Evolutionary conservation across 306 rosid species (phyloP).

Genomic region (Medicago ruthenica): DNA sequence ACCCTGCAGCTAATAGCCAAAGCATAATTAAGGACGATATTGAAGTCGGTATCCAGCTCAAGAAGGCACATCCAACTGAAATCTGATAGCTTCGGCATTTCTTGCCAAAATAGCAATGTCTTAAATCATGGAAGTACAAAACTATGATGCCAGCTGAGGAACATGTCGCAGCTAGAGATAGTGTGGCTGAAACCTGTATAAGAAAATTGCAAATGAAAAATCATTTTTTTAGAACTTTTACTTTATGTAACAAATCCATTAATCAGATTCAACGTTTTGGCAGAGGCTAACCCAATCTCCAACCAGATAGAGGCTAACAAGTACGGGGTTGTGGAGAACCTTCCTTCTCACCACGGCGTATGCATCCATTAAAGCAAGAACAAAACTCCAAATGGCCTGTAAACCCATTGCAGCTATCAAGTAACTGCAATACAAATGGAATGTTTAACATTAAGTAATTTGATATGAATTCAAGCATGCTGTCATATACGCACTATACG

Average conservation of each 20-base stretch:
- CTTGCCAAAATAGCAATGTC: slow-evolving; percentile 59
- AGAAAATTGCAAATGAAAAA: too few relatives aligned
- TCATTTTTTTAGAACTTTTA: too few relatives aligned
- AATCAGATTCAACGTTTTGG: slow-evolving; percentile 3
- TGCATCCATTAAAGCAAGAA: slow-evolving; percentile 71
- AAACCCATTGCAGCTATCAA: slow-evolving; percentile 87
- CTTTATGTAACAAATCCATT: neutral
- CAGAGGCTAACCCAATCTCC: slow-evolving; percentile 89
- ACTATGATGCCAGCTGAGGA: slow-evolving; percentile 79
- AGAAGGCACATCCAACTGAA: slow-evolving; percentile 72
- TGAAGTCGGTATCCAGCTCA: slow-evolving; percentile 80
- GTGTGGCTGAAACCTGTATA: slow-evolving; percentile 70
- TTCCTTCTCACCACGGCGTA: slow-evolving; percentile 72
- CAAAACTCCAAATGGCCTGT: slow-evolving; percentile 80
- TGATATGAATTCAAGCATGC: neutral
- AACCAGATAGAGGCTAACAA: slow-evolving; percentile 76
- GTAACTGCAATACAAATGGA: slow-evolving; percentile 60
- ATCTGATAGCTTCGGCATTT: slow-evolving; percentile 80
- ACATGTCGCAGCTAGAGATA: slow-evolving; percentile 87
- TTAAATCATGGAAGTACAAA: slow-evolving; percentile 68
- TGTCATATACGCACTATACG: neutral
- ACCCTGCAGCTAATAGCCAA: slow-evolving; percentile 79
- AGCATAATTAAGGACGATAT: slow-evolving; percentile 80
- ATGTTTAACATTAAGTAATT: neutral
- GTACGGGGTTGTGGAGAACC: slow-evolving; percentile 64